These are phyloP conservation scores for Solanum infundibuliforme DNA, from an alignment of 257 asterid species.

Conservation along the genomic window DNA sequence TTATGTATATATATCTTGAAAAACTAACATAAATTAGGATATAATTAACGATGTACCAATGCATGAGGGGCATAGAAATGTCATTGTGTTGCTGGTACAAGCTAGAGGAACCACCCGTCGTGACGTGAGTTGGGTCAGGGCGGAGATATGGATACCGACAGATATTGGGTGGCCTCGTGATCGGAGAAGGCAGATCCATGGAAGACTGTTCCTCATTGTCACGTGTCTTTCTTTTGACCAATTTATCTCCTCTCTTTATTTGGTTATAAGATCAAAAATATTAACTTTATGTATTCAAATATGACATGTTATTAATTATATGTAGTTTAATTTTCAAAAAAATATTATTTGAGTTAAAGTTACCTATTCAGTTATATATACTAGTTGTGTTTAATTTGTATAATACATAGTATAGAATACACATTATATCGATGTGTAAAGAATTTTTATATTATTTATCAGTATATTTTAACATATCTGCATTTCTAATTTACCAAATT, in stretches of 20 bases:
- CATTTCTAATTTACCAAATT: neutral
- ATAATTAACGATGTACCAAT: no score
- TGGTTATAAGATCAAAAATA: neutral
- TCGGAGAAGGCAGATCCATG: conserved; percentile 93
- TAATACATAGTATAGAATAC: neutral
- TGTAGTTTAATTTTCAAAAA: neutral
- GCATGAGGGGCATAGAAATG: accelerated
- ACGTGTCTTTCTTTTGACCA: conserved; percentile 75
- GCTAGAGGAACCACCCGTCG: neutral
- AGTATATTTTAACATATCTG: neutral
- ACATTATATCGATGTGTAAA: neutral
- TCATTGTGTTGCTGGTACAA: neutral
- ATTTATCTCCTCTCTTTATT: neutral
- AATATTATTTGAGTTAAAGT: neutral
- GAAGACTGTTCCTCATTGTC: conserved; percentile 92
- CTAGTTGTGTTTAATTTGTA: neutral
- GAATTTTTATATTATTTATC: neutral
- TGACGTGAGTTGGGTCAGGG: neutral
- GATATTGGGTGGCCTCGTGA: conserved; percentile 66
- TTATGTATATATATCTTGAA: no score
- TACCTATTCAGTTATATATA: neutral
- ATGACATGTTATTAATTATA: neutral
- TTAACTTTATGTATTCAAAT: neutral
- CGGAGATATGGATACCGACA: conserved; percentile 34
- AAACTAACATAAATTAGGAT: no score